Evolutionary conservation across 257 asterid species (phyloP), one percentile per base, ranked within the genome.

Genomic region (Oldenlandia corymbosa): DNA sequence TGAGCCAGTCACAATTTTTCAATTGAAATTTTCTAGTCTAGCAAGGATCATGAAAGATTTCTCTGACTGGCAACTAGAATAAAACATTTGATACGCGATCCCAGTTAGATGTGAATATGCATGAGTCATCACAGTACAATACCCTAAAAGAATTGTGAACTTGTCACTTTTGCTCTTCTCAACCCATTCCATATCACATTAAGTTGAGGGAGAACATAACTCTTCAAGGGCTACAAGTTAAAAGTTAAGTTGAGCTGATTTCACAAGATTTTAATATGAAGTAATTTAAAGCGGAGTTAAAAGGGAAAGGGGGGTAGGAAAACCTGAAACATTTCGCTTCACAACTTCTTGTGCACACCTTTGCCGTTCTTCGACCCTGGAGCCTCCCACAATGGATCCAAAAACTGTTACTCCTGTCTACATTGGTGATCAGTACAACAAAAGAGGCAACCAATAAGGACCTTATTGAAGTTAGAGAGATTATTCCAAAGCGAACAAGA

Each of bases 381-480:
- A 85, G 73, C 96, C 97, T 76, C 99, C 99, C 34, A 89, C 99
- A 36, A 89, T 67, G 70, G 97, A 84, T 64, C 99, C 99, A 78
- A 92, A 89, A 71, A 84, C 72, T 61, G 95, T 89, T 72, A 85
- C 89, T 61, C 82, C 84, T 76, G 87, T 67, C 97, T 92, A 71
- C 50, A 49, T 34, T 20, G 64, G 53, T 73, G 47, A 57, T 49
- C 21, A 45, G 46, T 54, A 18, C 39, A 56, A 52, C 74, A 17
- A 8, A n/a, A 43, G 43, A 61, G 39, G 10, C 43, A 28, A 1
- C 1, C 17, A 26, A 50, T 18, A 31, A 7, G n/a, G n/a, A n/a
- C n/a, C n/a, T n/a, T 5, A 16, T 18, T 16, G 53, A 5, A 47
- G 12, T 47, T 18, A n/a, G 20, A 5, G 50, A n/a, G 26, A 4